These are phyloP conservation scores for Passalora sequoiae DNA, from an alignment of 2,329 filamentous ascomycete species.

Conservation along the genomic window DNA sequence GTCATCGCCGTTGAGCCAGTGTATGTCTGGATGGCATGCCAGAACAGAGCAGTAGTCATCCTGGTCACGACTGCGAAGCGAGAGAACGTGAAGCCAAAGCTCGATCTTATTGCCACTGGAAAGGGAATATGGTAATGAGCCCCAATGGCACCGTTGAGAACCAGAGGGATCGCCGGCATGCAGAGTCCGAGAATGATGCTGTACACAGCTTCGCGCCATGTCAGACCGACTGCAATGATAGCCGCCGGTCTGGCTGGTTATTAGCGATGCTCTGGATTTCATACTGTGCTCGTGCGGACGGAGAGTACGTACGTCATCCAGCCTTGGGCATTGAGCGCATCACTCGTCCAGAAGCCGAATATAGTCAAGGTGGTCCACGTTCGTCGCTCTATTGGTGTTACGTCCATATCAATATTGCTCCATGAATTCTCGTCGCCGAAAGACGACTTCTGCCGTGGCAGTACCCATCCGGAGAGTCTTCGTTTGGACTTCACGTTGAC, in stretches of 20 bases:
- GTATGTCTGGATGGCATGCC: constrained; percentile 63
- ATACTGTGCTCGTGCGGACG: not conserved
- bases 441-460: constrained; percentile 37
- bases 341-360: constrained; percentile 44
- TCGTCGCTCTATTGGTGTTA: constrained; percentile 42
- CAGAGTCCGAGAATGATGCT: constrained; percentile 33
- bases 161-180: constrained; percentile 28
- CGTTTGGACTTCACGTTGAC: constrained; percentile 34
- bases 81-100: constrained; percentile 55
- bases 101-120: constrained; percentile 51
- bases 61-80: constrained; percentile 52
- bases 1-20: constrained; percentile 54
- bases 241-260: constrained; percentile 39
- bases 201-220: constrained; percentile 37
- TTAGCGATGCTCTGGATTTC: not conserved
- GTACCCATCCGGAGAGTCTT: constrained; percentile 38
- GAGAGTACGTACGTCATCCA: constrained; percentile 30
- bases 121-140: constrained; percentile 52
- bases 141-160: constrained; percentile 44
- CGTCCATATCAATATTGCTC: constrained; percentile 45
- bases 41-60: constrained; percentile 53
- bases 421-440: constrained; percentile 39
- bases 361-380: constrained; percentile 43
- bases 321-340: constrained; percentile 43
- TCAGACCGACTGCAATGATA: constrained; percentile 45